Percentiles rank a stretch among this genome's conserved stretches.
These are phyloP conservation scores for Leishmania gerbilli DNA, from an alignment of 208 protist genomes.

Conservation along the genomic window DNA sequence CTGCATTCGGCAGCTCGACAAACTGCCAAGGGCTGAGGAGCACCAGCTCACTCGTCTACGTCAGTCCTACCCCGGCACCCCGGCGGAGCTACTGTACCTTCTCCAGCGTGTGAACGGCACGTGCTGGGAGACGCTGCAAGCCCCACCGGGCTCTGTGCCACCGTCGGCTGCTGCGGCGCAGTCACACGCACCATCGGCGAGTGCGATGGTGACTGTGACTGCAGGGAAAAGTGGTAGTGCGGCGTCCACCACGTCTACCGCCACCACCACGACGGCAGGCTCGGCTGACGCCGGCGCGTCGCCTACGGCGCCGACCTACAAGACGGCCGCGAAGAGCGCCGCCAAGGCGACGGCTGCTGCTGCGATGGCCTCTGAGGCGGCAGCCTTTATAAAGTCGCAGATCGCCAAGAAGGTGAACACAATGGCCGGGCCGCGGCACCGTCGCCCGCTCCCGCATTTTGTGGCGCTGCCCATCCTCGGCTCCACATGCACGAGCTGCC, in stretches of 20 bases:
- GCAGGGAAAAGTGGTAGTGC: neutral
- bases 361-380: conserved; percentile 19
- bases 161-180: neutral
- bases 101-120: conserved; percentile 59
- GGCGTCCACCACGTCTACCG: neutral
- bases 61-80: conserved; percentile 39
- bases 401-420: conserved; percentile 19
- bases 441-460: conserved; percentile 28
- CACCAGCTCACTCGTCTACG: conserved; percentile 39
- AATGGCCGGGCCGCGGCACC: neutral
- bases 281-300: neutral
- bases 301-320: neutral
- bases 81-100: conserved; percentile 47
- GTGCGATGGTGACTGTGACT: neutral
- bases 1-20: conserved; percentile 54
- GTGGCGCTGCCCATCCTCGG: conserved; percentile 59
- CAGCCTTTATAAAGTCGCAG: conserved; percentile 35
- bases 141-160: conserved; percentile 8
- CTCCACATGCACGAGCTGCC: conserved; percentile 43
- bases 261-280: neutral
- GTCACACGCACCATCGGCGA: neutral
- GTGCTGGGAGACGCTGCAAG: conserved; percentile 41
- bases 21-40: conserved; percentile 42
- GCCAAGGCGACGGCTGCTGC: conserved; percentile 16
- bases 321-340: neutral